Conservation (phyloP, 129 eudicot species). For the Escallonia rubra region DNA sequence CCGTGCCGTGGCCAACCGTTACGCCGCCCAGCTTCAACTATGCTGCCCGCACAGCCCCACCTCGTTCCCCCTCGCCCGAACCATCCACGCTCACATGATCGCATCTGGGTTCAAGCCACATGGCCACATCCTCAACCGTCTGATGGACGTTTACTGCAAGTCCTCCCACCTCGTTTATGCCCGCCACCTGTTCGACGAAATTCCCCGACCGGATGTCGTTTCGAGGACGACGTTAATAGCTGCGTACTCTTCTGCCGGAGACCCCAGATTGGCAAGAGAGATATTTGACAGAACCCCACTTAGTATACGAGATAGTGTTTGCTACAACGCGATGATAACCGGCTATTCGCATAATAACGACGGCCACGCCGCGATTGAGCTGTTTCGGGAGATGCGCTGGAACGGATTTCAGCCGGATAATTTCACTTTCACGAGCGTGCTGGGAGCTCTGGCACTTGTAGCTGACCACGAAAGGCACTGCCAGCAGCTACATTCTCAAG, state of each 20-base stretch:
- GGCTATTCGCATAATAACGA: slow-evolving; percentile 51
- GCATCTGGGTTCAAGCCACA: slow-evolving; percentile 58
- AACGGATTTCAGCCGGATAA: slow-evolving; percentile 48
- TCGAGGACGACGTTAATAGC: slow-evolving; percentile 70
- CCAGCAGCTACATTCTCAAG: slow-evolving; percentile 62
- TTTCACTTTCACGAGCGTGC: slow-evolving; percentile 46
- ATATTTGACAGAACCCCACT: slow-evolving; percentile 47
- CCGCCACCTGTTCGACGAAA: slow-evolving; percentile 56
- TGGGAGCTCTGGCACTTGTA: slow-evolving; percentile 50
- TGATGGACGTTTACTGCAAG: slow-evolving; percentile 59
- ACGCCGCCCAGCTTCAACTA: slow-evolving; percentile 48
- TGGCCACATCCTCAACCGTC: slow-evolving; percentile 54
- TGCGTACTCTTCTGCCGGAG: slow-evolving; percentile 48
- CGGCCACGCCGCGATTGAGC: slow-evolving; percentile 44
- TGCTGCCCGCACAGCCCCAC: slow-evolving; percentile 40
- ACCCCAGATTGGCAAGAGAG: slow-evolving; percentile 37
- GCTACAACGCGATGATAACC: slow-evolving; percentile 72
- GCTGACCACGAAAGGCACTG: slow-evolving; percentile 60
- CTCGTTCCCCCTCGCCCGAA: slow-evolving; percentile 24
- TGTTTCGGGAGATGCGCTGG: slow-evolving; percentile 55
- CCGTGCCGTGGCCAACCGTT: slow-evolving; percentile 48
- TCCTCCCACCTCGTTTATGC: slow-evolving; percentile 46
- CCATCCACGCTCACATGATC: slow-evolving; percentile 71
- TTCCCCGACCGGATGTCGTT: slow-evolving; percentile 61
- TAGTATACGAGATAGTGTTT: slow-evolving; percentile 48